Conservation (phyloP, 495 filamentous ascomycete species). For the Cryomyces antarcticus region DNA sequence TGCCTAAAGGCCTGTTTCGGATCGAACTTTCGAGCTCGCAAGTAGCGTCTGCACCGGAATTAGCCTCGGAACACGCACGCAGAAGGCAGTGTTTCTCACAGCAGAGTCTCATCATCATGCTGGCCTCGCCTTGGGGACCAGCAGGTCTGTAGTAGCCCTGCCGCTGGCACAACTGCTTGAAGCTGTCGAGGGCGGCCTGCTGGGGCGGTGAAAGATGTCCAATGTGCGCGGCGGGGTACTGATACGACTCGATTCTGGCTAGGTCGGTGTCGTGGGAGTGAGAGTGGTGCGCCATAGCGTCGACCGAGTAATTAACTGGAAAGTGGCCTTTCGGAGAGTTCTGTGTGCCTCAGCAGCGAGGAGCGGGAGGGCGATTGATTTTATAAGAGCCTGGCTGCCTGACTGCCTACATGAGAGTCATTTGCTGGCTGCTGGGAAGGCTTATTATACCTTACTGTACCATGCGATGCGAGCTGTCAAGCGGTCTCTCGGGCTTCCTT, state of each 20-base stretch:
- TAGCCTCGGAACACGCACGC: slow-evolving; percentile 1
- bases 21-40: slow-evolving; percentile 59
- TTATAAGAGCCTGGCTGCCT: too few relatives aligned
- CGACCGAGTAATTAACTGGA: too few relatives aligned
- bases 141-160: slow-evolving; percentile 44
- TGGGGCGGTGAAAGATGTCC: slow-evolving; percentile 52
- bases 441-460: too few relatives aligned
- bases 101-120: slow-evolving; percentile 66
- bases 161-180: slow-evolving; percentile 44
- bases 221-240: slow-evolving; percentile 39
- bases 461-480: too few relatives aligned
- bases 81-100: slow-evolving; percentile 30
- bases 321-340: too few relatives aligned
- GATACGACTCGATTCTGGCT: slow-evolving; percentile 12
- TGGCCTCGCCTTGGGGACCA: slow-evolving; percentile 24
- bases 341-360: too few relatives aligned
- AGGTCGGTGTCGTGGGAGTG: slow-evolving; percentile 8
- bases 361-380: too few relatives aligned
- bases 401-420: too few relatives aligned
- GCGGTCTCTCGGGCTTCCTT: too few relatives aligned
- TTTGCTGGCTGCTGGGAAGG: too few relatives aligned
- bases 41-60: slow-evolving; percentile 37
- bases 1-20: slow-evolving; percentile 56
- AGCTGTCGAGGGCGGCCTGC: slow-evolving; percentile 38
- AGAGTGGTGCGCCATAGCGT: too few relatives aligned